These are phyloP conservation scores for Sistotremastrum suecicum DNA, from an alignment of 768 basidiomycete genomes.

Conservation along the genomic window DNA sequence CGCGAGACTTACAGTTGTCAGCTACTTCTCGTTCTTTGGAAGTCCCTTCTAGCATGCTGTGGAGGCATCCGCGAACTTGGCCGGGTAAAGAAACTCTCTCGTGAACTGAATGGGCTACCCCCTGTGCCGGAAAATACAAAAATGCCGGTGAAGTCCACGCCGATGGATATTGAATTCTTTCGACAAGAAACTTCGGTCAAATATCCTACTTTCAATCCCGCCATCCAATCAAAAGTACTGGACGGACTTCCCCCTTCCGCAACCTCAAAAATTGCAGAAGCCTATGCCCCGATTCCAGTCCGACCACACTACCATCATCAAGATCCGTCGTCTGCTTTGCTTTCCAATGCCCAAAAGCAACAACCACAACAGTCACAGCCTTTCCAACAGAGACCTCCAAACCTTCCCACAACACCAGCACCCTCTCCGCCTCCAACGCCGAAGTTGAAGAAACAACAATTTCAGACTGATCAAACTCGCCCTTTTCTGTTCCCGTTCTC, in stretches of 20 bases:
- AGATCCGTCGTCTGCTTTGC: slow-evolving; percentile 21
- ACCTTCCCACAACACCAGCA: slow-evolving; percentile 66
- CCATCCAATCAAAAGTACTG: slow-evolving; percentile 26
- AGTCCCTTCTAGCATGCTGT: slow-evolving; percentile 79
- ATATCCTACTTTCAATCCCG: slow-evolving; percentile 84
- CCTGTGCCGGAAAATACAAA: slow-evolving; percentile 34
- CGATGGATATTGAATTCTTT: slow-evolving; percentile 82
- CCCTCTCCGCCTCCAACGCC: slow-evolving; percentile 74
- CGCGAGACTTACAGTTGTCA: slow-evolving; percentile 18
- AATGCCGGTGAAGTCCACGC: slow-evolving; percentile 74
- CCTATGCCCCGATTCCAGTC: slow-evolving; percentile 84
- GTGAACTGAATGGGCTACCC: slow-evolving; percentile 74
- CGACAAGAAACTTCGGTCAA: slow-evolving; percentile 86
- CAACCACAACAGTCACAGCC: slow-evolving; percentile 3
- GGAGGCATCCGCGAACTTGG: slow-evolving; percentile 82
- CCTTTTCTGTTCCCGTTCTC: slow-evolving; percentile 97
- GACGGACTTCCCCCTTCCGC: slow-evolving; percentile 13
- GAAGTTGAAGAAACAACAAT: slow-evolving; percentile 97
- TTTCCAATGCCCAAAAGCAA: not conserved
- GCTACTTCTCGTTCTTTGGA: slow-evolving; percentile 93
- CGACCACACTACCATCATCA: slow-evolving; percentile 92
- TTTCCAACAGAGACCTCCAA: not conserved
- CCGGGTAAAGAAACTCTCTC: slow-evolving; percentile 69
- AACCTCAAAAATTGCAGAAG: slow-evolving; percentile 67
- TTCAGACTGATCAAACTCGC: slow-evolving; percentile 88